Base-by-base conservation (phyloP, 345 rosid species). In the Anacardium occidentale region DNA sequence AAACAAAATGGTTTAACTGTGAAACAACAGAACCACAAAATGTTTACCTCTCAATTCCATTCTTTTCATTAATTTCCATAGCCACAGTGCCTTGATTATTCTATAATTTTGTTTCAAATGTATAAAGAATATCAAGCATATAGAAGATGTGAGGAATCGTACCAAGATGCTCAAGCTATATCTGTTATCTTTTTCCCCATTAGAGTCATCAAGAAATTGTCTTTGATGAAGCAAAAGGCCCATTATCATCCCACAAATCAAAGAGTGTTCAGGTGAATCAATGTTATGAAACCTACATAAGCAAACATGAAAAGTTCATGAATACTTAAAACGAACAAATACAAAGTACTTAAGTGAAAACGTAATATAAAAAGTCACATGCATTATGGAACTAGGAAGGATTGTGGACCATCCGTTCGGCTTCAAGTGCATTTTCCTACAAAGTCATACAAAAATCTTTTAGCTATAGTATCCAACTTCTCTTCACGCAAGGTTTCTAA, bases 391-490 rank as follows among this genome's bases (percentile, higher is more conserved):
- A n/a, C n/a, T n/a, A 0, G 91, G 91, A 40, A 87, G 74, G 85
- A 83, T 80, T 15, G 69, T 24, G 0, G 86, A 57, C 91, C 91
- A 87, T n/a, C 91, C 91, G 1, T 82, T 84, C n/a, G 50, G 80
- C 84, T 72, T 85, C 83, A 9, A 82, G 74, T 18, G 45, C 25
- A 48, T 85, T 59, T 17, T 81, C 81, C 58, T 77, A n/a, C 68
- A 51, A 78, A 71, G 66, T 80, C 87, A 2, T 37, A 68, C 71
- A 85, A 44, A 48, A 87, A 87, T 58, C 76, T 78, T 64, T 75
- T 76, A 64, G 75, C 47, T 68, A 76, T 64, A 40, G 55, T 42
- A 22, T 85, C 87, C 29, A 87, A 68, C 70, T 84, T 87, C 68
- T 81, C 87, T 70, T 79, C 87, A 0, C 74, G 74, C 51, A 79